Conservation (phyloP, 192 early-diverging fungal species). For the Coemansia umbellata region DNA sequence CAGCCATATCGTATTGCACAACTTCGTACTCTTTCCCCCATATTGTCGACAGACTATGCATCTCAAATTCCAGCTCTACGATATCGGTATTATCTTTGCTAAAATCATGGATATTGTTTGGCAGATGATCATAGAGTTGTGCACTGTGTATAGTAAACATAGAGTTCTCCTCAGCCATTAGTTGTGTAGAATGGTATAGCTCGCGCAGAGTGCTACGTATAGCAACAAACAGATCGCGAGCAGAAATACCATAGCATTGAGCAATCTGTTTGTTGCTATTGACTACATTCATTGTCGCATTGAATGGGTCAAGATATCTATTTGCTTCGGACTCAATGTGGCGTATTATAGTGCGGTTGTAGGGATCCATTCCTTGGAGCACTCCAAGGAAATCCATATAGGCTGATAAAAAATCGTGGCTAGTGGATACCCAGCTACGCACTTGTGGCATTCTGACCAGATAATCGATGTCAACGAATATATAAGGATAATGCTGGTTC, state of each 20-base stretch:
- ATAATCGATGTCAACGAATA: slow-evolving; percentile 85
- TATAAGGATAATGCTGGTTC: slow-evolving; percentile 79
- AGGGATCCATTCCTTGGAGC: slow-evolving; percentile 94
- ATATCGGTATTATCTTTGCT: slow-evolving; percentile 19
- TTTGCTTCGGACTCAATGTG: slow-evolving; percentile 94
- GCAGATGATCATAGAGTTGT: slow-evolving; percentile 27
- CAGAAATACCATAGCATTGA: slow-evolving; percentile 61
- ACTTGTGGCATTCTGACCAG: slow-evolving; percentile 58
- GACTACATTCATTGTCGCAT: slow-evolving; percentile 77
- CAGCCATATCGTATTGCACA: slow-evolving; percentile 43
- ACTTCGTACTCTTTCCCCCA: slow-evolving; percentile 46
- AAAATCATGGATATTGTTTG: slow-evolving; percentile 15
- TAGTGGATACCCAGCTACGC: slow-evolving; percentile 57
- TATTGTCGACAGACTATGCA: slow-evolving; percentile 33
- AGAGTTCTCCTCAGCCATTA: slow-evolving; percentile 59
- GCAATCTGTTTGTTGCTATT: slow-evolving; percentile 78
- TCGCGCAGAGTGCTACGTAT: slow-evolving; percentile 59
- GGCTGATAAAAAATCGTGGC: slow-evolving; percentile 59
- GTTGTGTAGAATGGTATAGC: slow-evolving; percentile 54
- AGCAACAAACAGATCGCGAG: slow-evolving; percentile 55
- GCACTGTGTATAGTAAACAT: slow-evolving; percentile 36
- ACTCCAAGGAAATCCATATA: slow-evolving; percentile 78
- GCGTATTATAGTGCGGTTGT: slow-evolving; percentile 68
- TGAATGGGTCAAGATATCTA: slow-evolving; percentile 89
- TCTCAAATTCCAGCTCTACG: slow-evolving; percentile 21